Percentiles rank a stretch among this genome's conserved stretches.
Conservation (phyloP, 164 flowering plant genomes). For the Berberis vulgaris region DNA sequence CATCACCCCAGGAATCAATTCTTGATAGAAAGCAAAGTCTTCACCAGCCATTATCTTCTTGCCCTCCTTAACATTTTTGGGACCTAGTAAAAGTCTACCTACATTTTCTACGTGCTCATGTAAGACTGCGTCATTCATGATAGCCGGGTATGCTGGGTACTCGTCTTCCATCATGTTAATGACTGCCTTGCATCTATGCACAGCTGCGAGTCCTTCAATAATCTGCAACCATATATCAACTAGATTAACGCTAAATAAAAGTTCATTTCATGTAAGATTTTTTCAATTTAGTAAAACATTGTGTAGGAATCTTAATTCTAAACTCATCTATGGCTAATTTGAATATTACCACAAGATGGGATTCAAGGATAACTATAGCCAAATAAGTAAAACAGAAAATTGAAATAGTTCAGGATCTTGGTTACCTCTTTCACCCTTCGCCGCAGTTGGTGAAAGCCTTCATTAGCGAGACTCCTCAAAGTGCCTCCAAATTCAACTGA, state of each 20-base stretch:
- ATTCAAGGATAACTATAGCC: too few relatives aligned
- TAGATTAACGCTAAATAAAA: background rate
- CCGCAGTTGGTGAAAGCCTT: slow-evolving; percentile 49
- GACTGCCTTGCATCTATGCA: slow-evolving; percentile 50
- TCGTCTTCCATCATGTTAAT: slow-evolving; percentile 39
- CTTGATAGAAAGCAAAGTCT: slow-evolving; percentile 79
- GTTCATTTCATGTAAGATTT: background rate
- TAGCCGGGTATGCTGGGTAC: slow-evolving; percentile 49
- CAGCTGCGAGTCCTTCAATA: slow-evolving; percentile 56
- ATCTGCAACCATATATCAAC: slow-evolving; percentile 34
- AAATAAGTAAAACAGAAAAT: background rate
- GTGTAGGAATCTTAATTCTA: too few relatives aligned
- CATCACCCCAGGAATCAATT: slow-evolving; percentile 64
- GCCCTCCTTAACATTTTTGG: slow-evolving; percentile 34
- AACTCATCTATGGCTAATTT: too few relatives aligned
- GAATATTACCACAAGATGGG: too few relatives aligned
- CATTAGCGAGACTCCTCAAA: slow-evolving; percentile 75
- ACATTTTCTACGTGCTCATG: slow-evolving; percentile 44
- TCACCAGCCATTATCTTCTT: slow-evolving; percentile 74
- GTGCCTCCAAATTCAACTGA: slow-evolving; percentile 72
- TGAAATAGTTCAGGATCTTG: background rate
- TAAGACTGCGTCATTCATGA: slow-evolving; percentile 44
- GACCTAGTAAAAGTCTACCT: slow-evolving; percentile 48
- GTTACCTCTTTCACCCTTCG: slow-evolving; percentile 66
- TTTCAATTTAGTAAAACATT: background rate